These are phyloP conservation scores for Alternaria arbusti DNA, from an alignment of 2,329 filamentous ascomycete species.

Conservation along the genomic window DNA sequence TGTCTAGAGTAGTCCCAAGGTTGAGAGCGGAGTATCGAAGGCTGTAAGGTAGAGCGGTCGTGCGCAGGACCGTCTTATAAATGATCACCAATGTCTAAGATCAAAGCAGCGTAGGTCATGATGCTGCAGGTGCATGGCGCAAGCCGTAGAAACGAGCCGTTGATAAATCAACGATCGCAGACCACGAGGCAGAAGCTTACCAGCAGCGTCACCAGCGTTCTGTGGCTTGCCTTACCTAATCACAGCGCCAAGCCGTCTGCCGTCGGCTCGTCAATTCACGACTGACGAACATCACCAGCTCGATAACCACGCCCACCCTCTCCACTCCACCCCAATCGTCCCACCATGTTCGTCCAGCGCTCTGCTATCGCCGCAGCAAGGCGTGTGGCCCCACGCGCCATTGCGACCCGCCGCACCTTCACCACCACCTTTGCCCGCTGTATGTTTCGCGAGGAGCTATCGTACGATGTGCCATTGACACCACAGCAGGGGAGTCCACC, in stretches of 20 bases:
- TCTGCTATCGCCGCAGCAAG: slow-evolving; percentile 56
- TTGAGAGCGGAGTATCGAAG: background rate
- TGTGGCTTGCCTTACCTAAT: slow-evolving; percentile 20
- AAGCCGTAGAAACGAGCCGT: slow-evolving; percentile 2
- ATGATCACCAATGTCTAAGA: slow-evolving; percentile 2
- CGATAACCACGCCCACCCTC: slow-evolving; percentile 37
- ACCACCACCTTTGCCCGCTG: slow-evolving; percentile 55
- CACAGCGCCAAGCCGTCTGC: slow-evolving; percentile 29
- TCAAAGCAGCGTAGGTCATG: slow-evolving; percentile 7
- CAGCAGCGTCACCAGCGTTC: background rate
- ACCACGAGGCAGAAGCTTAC: slow-evolving; percentile 1
- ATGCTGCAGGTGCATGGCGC: slow-evolving; percentile 2
- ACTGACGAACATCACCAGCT: slow-evolving; percentile 31
- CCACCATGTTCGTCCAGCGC: slow-evolving; percentile 58
- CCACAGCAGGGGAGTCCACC: slow-evolving; percentile 33
- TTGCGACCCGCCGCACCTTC: slow-evolving; percentile 53
- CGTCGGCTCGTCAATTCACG: slow-evolving; percentile 35
- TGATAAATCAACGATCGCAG: slow-evolving; percentile 10
- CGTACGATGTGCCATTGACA: slow-evolving; percentile 42
- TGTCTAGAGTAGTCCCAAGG: background rate
- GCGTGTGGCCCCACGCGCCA: slow-evolving; percentile 51
- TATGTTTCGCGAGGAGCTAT: slow-evolving; percentile 47
- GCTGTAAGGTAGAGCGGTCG: background rate
- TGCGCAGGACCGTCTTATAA: background rate
- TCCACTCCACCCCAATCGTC: slow-evolving; percentile 47